These are phyloP conservation scores for Apiospora arundinis DNA, from an alignment of 2,329 filamentous ascomycete genomes.

Conservation along the genomic window DNA sequence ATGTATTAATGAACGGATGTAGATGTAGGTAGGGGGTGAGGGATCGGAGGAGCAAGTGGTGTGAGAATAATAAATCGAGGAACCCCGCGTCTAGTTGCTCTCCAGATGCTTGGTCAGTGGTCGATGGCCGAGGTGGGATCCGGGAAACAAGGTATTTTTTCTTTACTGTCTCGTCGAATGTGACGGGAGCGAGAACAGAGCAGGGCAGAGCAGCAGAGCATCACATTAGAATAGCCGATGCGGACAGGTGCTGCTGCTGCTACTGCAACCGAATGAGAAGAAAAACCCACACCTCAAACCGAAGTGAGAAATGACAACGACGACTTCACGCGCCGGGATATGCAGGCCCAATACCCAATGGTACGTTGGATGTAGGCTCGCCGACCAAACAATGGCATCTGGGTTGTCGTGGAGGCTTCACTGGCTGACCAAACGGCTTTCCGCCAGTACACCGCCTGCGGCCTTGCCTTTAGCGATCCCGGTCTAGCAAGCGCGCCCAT, in stretches of 20 bases:
- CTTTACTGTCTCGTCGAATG: neutral
- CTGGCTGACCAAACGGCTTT: constrained; percentile 21
- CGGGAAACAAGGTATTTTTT: neutral
- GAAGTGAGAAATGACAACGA: constrained; percentile 13
- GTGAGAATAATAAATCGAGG: neutral
- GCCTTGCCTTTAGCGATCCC: constrained; percentile 15
- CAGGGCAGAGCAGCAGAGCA: neutral
- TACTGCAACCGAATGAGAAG: neutral
- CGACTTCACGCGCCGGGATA: neutral
- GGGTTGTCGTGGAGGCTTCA: constrained; percentile 21
- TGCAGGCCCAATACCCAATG: constrained; percentile 10
- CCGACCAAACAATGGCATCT: constrained; percentile 7
- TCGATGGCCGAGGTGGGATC: neutral
- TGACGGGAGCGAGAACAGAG: neutral
- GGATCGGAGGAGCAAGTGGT: neutral
- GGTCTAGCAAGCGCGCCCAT: constrained; percentile 21
- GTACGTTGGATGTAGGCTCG: neutral
- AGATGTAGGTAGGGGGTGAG: neutral
- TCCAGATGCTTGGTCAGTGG: constrained; percentile 9
- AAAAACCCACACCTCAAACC: constrained; percentile 3
- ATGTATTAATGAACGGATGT: neutral
- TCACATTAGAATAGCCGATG: constrained; percentile 6
- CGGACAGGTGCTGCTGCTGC: neutral
- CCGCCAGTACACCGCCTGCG: constrained; percentile 21
- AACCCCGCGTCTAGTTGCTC: constrained; percentile 10